These are phyloP conservation scores for Paramecium tetraurelia DNA, from an alignment of 73 alveolate genomes.

Conservation along the genomic window DNA sequence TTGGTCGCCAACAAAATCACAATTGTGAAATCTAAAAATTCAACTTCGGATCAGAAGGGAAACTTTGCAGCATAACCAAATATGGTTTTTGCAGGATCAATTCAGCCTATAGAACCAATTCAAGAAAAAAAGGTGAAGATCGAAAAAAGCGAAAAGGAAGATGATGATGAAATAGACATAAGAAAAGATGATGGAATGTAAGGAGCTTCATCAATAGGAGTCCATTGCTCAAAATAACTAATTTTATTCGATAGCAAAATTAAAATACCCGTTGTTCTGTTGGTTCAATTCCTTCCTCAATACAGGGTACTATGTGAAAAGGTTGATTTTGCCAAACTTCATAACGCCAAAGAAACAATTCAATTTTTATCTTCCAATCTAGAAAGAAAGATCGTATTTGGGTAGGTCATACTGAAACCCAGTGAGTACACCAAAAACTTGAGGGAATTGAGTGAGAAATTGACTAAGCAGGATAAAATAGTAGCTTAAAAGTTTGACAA, in stretches of 20 bases:
- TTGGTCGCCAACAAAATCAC: background rate
- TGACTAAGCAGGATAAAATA: background rate
- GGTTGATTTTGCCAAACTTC: background rate
- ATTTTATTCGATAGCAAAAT: background rate
- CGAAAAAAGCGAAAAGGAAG: background rate
- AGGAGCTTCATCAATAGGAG: background rate
- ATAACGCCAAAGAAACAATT: background rate
- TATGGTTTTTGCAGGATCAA: background rate
- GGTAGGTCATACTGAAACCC: background rate
- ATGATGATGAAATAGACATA: constrained; percentile 1
- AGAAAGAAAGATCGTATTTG: background rate
- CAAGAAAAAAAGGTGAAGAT: background rate
- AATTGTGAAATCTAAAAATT: background rate
- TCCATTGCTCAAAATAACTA: background rate
- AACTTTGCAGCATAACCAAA: background rate
- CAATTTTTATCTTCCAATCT: background rate
- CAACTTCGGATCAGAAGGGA: background rate
- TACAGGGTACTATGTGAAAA: background rate
- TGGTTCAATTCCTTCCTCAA: background rate
- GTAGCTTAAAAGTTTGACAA: background rate
- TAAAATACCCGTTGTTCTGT: background rate
- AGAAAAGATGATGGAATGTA: background rate
- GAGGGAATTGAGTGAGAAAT: background rate
- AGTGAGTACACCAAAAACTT: background rate
- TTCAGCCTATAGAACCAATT: background rate